Base-by-base conservation (phyloP, 2,329 filamentous ascomycete species). In the Sclerotinia borealis region DNA sequence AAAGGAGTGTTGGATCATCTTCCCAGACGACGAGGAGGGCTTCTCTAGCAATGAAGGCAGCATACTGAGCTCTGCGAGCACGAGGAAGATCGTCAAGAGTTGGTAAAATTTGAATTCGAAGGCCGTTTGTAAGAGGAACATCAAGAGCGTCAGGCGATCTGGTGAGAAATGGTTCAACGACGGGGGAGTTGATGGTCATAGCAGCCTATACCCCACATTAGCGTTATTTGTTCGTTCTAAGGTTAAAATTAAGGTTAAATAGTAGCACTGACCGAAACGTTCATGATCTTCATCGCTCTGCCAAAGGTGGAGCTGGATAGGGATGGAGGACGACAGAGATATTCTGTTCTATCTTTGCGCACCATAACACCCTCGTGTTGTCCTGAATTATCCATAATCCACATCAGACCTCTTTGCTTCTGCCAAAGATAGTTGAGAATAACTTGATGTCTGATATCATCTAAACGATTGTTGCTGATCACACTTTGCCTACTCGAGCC, bases 391-490 rank as follows among this genome's bases (percentile, higher is more conserved):
- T 91, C 87, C 37, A 84, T 84, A 22, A 92, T 85, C 90, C 90
- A 92, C 45, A 91, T 80, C 66, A 85, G 83, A 15, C 84, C 83
- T 72, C 88, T 91, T 76, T 92, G 89, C 73, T 92, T 88, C 75
- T 92, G 89, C 76, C 91, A 91, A 37, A 93, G 79, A 74, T 91
- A 91, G 76, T 90, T 92, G 64, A 90, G 88, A 88, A 92, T 92
- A 66, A 92, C 88, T 75, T 92, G 89, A 72, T 91, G 87, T 76
- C 89, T 90, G 76, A 91, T 89, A 67, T 90, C 88, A 66, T 90
- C 87, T 19, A 89, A 62, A 36, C 60, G 60, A 56, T 62, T 62
- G 31, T 62, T 62, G 60, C 60, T 56, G 22, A 17, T 31, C 29
- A 62, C 17, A 41, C 60, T 62, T 25, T 56, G 50, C 37, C 60